These are phyloP conservation scores for Pseudozyma sp. DNA, from an alignment of 1,284 basidiomycete species.

Conservation along the genomic window DNA sequence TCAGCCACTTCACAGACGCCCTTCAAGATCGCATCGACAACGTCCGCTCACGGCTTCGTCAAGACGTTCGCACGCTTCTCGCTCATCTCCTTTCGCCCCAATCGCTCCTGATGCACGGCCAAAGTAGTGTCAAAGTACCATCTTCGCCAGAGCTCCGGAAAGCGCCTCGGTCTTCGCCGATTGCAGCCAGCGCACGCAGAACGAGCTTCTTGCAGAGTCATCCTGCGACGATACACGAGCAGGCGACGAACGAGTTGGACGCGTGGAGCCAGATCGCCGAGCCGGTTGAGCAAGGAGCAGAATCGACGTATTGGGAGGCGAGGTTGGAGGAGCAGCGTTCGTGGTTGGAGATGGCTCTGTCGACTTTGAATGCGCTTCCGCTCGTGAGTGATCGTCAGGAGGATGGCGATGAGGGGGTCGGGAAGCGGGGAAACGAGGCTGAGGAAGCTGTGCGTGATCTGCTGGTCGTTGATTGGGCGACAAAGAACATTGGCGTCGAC, in stretches of 20 bases:
- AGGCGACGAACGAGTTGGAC: slow-evolving; percentile 25
- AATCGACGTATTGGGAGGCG: slow-evolving; percentile 37
- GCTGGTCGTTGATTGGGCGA: slow-evolving; percentile 37
- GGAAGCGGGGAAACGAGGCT: slow-evolving; percentile 34
- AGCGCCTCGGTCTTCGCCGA: slow-evolving; percentile 2
- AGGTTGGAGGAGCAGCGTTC: slow-evolving; percentile 41
- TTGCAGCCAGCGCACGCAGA: slow-evolving; percentile 8
- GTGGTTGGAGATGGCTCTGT: slow-evolving; percentile 46
- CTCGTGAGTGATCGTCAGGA: background rate
- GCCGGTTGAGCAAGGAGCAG: slow-evolving; percentile 82
- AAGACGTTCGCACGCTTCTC: slow-evolving; percentile 84
- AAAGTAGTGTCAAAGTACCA: slow-evolving; percentile 4
- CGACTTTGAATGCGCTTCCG: slow-evolving; percentile 25
- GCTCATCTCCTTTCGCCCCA: slow-evolving; percentile 70
- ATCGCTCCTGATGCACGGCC: slow-evolving; percentile 40
- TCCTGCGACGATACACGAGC: slow-evolving; percentile 4
- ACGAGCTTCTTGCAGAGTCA: slow-evolving; percentile 30
- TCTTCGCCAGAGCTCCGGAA: slow-evolving; percentile 28
- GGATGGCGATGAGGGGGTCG: background rate
- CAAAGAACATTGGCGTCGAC: slow-evolving; percentile 13
- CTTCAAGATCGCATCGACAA: slow-evolving; percentile 83
- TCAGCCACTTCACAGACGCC: slow-evolving; percentile 79
- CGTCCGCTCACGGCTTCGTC: slow-evolving; percentile 81
- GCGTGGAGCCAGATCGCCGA: slow-evolving; percentile 69
- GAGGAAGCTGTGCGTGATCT: slow-evolving; percentile 48